Conservation (phyloP, 352 stramenopile genomes). For the Halophytophthora polymorphica region DNA sequence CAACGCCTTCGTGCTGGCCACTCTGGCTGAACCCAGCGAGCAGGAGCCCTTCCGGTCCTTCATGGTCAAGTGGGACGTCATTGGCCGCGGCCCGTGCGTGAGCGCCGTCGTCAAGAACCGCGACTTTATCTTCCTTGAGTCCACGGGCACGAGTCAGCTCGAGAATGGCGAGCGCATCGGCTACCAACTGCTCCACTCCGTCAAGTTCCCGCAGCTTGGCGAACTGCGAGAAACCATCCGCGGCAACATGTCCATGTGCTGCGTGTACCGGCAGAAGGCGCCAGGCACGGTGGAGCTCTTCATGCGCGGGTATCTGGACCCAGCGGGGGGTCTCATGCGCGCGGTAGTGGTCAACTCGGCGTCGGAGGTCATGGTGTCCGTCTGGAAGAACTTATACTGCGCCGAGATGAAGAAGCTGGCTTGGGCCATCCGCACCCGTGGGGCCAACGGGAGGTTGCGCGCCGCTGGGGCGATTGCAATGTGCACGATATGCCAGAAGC, state of each 20-base stretch:
- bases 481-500: constrained; percentile 1
- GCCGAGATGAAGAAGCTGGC: constrained; percentile 46
- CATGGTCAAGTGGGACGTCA: constrained; percentile 36
- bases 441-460: too few species aligned
- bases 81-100: constrained; percentile 25
- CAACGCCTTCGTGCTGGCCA: constrained; percentile 36
- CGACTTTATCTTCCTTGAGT: constrained; percentile 63
- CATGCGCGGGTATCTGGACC: constrained; percentile 24
- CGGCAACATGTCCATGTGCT: constrained; percentile 45
- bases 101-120: constrained; percentile 36
- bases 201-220: constrained; percentile 38
- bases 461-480: neutral
- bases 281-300: constrained; percentile 34
- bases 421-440: constrained; percentile 13
- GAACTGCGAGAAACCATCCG: constrained; percentile 31
- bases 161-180: constrained; percentile 22
- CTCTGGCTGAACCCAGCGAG: constrained; percentile 34
- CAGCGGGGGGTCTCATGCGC: constrained; percentile 20
- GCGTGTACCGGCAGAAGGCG: constrained; percentile 30
- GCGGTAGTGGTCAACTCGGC: constrained; percentile 30
- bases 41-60: constrained; percentile 51
- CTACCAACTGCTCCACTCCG: constrained; percentile 33
- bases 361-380: constrained; percentile 25
- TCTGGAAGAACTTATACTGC: constrained; percentile 29
- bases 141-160: constrained; percentile 22